These are phyloP conservation scores for Artemisia annua DNA, from an alignment of 129 eudicot species.

Conservation along the genomic window DNA sequence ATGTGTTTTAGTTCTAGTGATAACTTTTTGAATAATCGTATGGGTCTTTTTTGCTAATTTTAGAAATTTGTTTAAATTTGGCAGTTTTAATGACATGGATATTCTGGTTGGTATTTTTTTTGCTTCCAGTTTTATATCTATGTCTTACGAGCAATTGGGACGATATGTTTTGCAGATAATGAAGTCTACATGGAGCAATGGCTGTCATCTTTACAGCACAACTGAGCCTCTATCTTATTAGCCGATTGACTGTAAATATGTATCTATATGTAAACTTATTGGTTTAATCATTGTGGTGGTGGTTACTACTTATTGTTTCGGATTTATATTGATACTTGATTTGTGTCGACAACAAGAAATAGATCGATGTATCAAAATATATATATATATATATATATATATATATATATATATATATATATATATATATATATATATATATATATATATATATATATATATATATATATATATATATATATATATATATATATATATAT, in stretches of 20 bases:
- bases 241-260: conserved; percentile 43
- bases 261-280: conserved; percentile 33
- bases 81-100: no score
- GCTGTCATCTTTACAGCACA: conserved; percentile 36
- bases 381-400: no score
- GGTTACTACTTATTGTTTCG: conserved; percentile 16
- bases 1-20: not conserved
- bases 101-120: not conserved
- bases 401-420: no score
- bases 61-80: no score
- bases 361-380: conserved; percentile 23
- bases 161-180: conserved; percentile 30
- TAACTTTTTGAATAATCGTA: not conserved
- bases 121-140: conserved; percentile 4
- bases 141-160: conserved; percentile 3
- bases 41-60: not conserved
- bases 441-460: no score
- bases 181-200: conserved; percentile 42
- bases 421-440: no score
- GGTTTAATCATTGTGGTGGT: conserved; percentile 20
- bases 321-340: conserved; percentile 19
- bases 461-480: no score
- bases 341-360: conserved; percentile 25
- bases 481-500: no score
- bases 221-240: conserved; percentile 17